These are phyloP conservation scores for Malbranchea cinnamomea DNA, from an alignment of 2,329 filamentous ascomycete genomes.

Conservation along the genomic window DNA sequence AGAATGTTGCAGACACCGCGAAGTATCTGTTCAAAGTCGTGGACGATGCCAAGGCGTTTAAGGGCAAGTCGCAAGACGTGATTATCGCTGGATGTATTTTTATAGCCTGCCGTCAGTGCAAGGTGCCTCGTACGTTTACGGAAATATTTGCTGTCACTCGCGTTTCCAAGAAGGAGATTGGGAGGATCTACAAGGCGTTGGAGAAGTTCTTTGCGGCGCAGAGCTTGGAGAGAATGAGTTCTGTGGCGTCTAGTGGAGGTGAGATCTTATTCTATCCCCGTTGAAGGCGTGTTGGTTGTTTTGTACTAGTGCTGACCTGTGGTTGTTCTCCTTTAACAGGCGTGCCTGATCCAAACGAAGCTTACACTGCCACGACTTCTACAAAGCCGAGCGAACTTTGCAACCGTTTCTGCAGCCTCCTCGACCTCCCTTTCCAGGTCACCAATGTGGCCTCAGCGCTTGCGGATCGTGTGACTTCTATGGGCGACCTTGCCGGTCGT, in stretches of 20 bases:
- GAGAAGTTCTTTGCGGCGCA: constrained; percentile 75
- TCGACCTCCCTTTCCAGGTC: constrained; percentile 59
- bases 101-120: constrained; percentile 84
- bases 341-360: constrained; percentile 35
- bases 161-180: constrained; percentile 95
- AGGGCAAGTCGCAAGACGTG: constrained; percentile 85
- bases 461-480: constrained; percentile 59
- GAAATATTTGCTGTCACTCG: constrained; percentile 90
- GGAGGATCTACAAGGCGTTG: constrained; percentile 82
- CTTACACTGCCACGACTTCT: constrained; percentile 58
- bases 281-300: too few species aligned
- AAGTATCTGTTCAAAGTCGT: constrained; percentile 94
- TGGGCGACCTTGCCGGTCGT: constrained; percentile 74
- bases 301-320: constrained; percentile 7
- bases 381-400: constrained; percentile 75
- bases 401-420: constrained; percentile 73
- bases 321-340: constrained; percentile 11
- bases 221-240: constrained; percentile 42
- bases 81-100: constrained; percentile 96
- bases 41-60: constrained; percentile 84
- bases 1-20: constrained; percentile 70
- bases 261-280: constrained; percentile 16
- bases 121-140: constrained; percentile 75
- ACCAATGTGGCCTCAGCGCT: constrained; percentile 68
- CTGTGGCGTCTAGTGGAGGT: constrained; percentile 40